A percentile compares a stretch with the other conserved stretches of the same genome.
Conservation (phyloP, 352 stramenopile species). For the Phytophthora vignae region DNA sequence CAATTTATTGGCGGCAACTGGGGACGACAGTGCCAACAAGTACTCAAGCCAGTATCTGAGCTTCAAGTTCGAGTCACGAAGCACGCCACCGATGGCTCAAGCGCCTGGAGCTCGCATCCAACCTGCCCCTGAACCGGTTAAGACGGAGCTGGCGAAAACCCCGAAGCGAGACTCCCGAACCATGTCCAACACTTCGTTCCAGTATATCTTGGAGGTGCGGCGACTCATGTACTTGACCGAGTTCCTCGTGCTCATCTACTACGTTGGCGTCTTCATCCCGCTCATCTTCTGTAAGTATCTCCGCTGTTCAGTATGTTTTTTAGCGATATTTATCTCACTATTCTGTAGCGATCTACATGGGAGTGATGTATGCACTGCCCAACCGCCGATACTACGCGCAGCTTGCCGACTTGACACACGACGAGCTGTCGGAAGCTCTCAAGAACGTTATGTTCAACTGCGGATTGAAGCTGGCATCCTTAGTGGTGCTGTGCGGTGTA, state of each 20-base stretch:
- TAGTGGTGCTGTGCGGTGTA: slow-evolving; percentile 13
- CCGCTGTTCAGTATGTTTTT: too few species aligned
- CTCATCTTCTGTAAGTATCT: slow-evolving; percentile 33
- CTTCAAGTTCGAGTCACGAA: slow-evolving; percentile 11
- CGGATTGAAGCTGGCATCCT: slow-evolving; percentile 23
- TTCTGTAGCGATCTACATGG: slow-evolving; percentile 29
- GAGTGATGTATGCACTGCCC: slow-evolving; percentile 26
- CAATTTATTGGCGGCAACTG: too few species aligned
- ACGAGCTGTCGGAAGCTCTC: slow-evolving; percentile 5
- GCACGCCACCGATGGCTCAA: neutral
- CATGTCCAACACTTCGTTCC: neutral
- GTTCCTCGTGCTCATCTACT: slow-evolving; percentile 44
- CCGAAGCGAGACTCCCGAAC: too few species aligned
- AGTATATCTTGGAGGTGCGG: slow-evolving; percentile 21
- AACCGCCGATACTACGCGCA: slow-evolving; percentile 37
- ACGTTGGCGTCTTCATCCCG: slow-evolving; percentile 41
- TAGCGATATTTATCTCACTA: too few species aligned
- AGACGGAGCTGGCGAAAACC: too few species aligned
- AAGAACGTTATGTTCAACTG: slow-evolving; percentile 31
- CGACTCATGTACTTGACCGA: slow-evolving; percentile 40
- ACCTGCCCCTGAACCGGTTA: neutral
- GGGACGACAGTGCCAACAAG: too few species aligned
- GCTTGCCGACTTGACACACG: slow-evolving; percentile 17
- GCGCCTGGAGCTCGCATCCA: slow-evolving; percentile 13
- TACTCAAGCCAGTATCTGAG: too few species aligned